phyloP scores from a whole-genome alignment of 2,329 filamentous ascomycete species.

The Laburnicola sp. region DNA sequence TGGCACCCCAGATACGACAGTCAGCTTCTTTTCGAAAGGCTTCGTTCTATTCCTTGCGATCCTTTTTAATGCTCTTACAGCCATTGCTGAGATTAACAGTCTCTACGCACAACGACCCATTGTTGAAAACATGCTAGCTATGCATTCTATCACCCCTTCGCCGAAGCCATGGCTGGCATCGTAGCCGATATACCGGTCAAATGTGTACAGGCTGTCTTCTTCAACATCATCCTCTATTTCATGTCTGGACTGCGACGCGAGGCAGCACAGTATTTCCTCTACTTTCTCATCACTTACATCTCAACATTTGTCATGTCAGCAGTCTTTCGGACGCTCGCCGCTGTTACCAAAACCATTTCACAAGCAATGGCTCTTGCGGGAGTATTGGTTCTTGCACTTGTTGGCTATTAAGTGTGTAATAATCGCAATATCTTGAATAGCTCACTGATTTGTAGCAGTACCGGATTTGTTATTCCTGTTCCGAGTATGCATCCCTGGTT shows the following conservation, averaged over 20 bases:
- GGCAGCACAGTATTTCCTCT: slow-evolving; percentile 79
- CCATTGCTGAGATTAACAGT: slow-evolving; percentile 56
- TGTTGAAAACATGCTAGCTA: slow-evolving; percentile 84
- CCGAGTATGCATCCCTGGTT: slow-evolving; percentile 57
- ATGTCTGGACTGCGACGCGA: slow-evolving; percentile 76
- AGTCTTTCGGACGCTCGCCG: slow-evolving; percentile 77
- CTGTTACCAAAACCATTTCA: slow-evolving; percentile 67
- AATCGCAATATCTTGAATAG: neutral
- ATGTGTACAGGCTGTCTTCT: slow-evolving; percentile 67
- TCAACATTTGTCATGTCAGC: slow-evolving; percentile 73
- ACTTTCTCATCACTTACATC: slow-evolving; percentile 62
- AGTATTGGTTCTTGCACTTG: slow-evolving; percentile 63
- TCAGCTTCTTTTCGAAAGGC: slow-evolving; percentile 58
- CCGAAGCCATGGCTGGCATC: slow-evolving; percentile 82
- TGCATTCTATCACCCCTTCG: slow-evolving; percentile 83
- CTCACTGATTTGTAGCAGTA: slow-evolving; percentile 36
- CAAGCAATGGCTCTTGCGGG: slow-evolving; percentile 60
- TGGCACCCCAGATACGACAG: slow-evolving; percentile 54
- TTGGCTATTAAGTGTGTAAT: slow-evolving; percentile 52
- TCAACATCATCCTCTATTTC: slow-evolving; percentile 84
- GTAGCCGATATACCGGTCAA: slow-evolving; percentile 83
- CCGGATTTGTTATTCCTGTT: slow-evolving; percentile 69
- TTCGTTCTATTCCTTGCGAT: slow-evolving; percentile 64
- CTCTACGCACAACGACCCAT: slow-evolving; percentile 85
- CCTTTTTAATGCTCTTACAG: slow-evolving; percentile 61